Conservation (phyloP, 208 protist genomes). For the Leishmania arabica region DNA sequence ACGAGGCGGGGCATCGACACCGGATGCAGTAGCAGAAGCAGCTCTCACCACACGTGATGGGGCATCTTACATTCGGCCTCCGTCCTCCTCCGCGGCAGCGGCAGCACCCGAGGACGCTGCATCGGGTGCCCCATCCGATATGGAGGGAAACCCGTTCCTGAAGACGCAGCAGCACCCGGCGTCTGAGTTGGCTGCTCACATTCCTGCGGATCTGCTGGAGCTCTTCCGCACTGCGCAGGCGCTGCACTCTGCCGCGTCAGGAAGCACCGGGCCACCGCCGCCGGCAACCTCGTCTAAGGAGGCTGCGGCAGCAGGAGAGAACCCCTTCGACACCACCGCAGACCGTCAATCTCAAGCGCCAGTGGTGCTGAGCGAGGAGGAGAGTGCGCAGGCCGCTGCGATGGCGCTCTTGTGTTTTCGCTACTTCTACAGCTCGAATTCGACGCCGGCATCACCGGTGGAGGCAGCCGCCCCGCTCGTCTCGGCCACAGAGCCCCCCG, state of each 20-base stretch:
- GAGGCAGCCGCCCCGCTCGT: neutral
- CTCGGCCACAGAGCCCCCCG: neutral
- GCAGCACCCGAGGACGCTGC: constrained; percentile 1
- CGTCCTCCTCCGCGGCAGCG: neutral
- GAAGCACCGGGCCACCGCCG: neutral
- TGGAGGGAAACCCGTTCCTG: neutral
- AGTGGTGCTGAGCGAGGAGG: constrained; percentile 4
- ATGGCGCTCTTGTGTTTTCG: constrained; percentile 23
- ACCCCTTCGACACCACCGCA: neutral
- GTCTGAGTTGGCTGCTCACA: neutral
- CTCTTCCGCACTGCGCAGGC: constrained; percentile 23
- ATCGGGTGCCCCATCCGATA: neutral
- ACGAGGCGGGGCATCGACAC: neutral
- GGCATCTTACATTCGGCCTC: neutral
- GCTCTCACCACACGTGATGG: neutral
- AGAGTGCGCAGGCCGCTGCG: constrained; percentile 13
- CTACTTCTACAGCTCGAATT: constrained; percentile 18
- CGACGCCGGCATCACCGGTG: neutral
- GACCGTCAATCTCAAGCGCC: neutral
- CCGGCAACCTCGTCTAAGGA: neutral
- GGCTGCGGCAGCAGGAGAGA: neutral
- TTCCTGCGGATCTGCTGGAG: constrained; percentile 12
- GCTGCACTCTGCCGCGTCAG: neutral
- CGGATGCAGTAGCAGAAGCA: neutral
- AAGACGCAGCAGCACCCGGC: neutral